Percentiles rank a stretch among this genome's conserved stretches.
Evolutionary conservation across 2,329 filamentous ascomycete species (phyloP).

Genomic region (Fusarium hainanense): DNA sequence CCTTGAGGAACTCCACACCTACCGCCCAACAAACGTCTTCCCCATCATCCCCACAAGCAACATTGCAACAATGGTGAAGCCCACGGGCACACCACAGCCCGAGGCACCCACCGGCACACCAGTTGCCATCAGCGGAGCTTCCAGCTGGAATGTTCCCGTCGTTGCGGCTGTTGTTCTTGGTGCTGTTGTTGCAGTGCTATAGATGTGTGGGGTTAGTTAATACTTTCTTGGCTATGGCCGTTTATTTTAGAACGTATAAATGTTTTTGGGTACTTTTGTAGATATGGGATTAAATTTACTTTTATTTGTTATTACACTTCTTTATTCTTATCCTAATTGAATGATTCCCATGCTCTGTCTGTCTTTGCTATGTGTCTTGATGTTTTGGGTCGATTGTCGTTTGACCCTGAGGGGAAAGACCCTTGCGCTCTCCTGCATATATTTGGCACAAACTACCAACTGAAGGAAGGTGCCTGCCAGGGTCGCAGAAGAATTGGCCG

Average conservation of each 20-base stretch:
- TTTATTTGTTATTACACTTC: constrained; percentile 3
- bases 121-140: constrained; percentile 20
- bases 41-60: background rate
- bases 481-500: no score
- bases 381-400: no score
- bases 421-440: no score
- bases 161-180: constrained; percentile 18
- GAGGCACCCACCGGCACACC: constrained; percentile 10
- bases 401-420: no score
- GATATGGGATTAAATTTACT: constrained; percentile 13
- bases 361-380: background rate
- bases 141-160: constrained; percentile 25
- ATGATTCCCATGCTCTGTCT: background rate
- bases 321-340: background rate
- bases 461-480: no score
- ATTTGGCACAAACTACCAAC: no score
- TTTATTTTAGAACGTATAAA: constrained; percentile 20
- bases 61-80: constrained; percentile 32
- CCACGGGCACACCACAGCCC: constrained; percentile 19
- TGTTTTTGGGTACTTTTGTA: constrained; percentile 16
- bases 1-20: constrained; percentile 18
- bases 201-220: constrained; percentile 5
- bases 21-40: constrained; percentile 11
- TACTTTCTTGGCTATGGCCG: constrained; percentile 20
- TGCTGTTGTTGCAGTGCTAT: constrained; percentile 29